Conservation (phyloP, 352 stramenopile genomes). For the Globisporangium spiculum region DNA sequence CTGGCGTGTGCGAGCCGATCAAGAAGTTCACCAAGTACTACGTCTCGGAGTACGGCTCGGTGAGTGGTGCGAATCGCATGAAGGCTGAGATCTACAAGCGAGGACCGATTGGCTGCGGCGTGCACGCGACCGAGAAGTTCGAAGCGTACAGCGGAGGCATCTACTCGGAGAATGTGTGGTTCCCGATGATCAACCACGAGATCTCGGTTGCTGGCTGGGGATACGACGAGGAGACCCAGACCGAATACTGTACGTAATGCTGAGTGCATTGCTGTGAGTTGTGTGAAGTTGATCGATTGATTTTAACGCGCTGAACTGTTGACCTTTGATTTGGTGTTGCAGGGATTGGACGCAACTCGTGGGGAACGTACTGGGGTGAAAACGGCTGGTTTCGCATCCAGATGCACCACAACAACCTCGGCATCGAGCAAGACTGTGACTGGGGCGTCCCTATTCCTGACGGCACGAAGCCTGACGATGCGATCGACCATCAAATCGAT, state of each 20-base stretch:
- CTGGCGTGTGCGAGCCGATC: slow-evolving; percentile 77
- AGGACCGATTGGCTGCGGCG: slow-evolving; percentile 86
- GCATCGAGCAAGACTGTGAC: slow-evolving; percentile 87
- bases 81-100: slow-evolving; percentile 92
- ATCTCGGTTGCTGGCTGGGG: slow-evolving; percentile 89
- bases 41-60: slow-evolving; percentile 87
- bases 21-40: slow-evolving; percentile 89
- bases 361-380: slow-evolving; percentile 91
- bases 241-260: slow-evolving; percentile 80
- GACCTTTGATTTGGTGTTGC: slow-evolving; percentile 8
- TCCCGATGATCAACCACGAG: slow-evolving; percentile 86
- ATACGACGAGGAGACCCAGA: slow-evolving; percentile 80
- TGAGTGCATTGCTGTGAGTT: background rate
- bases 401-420: slow-evolving; percentile 89
- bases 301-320: slow-evolving; percentile 1
- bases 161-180: slow-evolving; percentile 82
- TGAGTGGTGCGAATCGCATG: slow-evolving; percentile 85
- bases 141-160: slow-evolving; percentile 75
- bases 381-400: slow-evolving; percentile 91
- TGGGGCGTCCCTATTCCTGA: slow-evolving; percentile 85
- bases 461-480: slow-evolving; percentile 55
- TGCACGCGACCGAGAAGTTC: slow-evolving; percentile 87
- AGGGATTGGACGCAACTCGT: slow-evolving; percentile 91
- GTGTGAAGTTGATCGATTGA: background rate
- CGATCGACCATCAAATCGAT: slow-evolving; percentile 7